These are phyloP conservation scores for Neopestalotiopsis rosae DNA, from an alignment of 2,329 filamentous ascomycete species.

Conservation along the genomic window DNA sequence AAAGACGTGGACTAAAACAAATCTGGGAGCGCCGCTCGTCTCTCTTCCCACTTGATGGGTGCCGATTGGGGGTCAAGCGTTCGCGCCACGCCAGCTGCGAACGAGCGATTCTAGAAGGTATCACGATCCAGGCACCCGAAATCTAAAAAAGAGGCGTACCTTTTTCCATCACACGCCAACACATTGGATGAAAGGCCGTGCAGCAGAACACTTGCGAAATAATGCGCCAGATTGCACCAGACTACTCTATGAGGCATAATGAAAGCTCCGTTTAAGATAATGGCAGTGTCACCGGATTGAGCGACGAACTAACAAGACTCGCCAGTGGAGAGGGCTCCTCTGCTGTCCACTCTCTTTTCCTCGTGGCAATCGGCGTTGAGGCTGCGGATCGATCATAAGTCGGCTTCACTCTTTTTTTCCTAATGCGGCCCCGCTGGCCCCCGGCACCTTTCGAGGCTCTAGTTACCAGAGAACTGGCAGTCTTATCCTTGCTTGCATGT, in stretches of 20 bases:
- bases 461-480: not conserved
- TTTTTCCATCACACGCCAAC: too few species aligned
- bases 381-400: not conserved
- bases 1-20: not conserved
- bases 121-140: too few species aligned
- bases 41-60: too few species aligned
- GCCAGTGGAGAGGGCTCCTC: not conserved
- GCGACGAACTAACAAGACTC: not conserved
- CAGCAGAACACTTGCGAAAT: not conserved
- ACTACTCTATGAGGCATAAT: not conserved
- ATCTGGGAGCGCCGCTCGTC: too few species aligned
- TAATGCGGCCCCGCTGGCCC: not conserved
- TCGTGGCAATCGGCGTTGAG: not conserved
- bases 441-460: not conserved
- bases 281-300: constrained; percentile 1
- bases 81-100: too few species aligned
- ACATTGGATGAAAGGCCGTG: not conserved
- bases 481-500: not conserved
- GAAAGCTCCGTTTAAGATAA: not conserved
- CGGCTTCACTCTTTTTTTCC: not conserved
- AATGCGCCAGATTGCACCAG: not conserved
- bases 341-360: not conserved
- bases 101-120: too few species aligned
- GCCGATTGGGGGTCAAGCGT: too few species aligned
- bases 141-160: too few species aligned